Conservation (phyloP, 2,329 filamentous ascomycete species). For the Coniosporium tulheliwenetii region DNA sequence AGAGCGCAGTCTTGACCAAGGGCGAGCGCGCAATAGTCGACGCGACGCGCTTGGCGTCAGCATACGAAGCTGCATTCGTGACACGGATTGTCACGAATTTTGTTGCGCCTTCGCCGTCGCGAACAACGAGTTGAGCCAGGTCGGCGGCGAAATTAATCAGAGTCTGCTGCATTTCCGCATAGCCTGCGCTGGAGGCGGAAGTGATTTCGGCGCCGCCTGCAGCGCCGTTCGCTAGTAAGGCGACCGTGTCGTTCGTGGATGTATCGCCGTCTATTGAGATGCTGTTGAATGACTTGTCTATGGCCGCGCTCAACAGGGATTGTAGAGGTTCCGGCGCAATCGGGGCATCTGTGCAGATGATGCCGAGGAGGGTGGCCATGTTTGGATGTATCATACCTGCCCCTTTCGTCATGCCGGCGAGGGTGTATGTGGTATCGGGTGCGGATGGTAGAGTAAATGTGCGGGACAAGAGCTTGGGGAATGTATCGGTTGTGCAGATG, state of each 20-base stretch:
- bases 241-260: conserved; percentile 92
- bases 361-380: conserved; percentile 88
- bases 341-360: conserved; percentile 83
- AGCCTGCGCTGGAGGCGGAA: conserved; percentile 34
- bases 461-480: conserved; percentile 83
- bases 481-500: conserved; percentile 97
- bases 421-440: conserved; percentile 57
- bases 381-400: conserved; percentile 99
- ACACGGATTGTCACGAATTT: conserved; percentile 95
- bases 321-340: conserved; percentile 54
- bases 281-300: conserved; percentile 82
- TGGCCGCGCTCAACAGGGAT: conserved; percentile 54
- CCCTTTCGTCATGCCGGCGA: conserved; percentile 93
- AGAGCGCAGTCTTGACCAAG: conserved; percentile 91
- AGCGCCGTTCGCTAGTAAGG: conserved; percentile 87
- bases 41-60: conserved; percentile 63
- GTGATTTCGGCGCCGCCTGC: conserved; percentile 56
- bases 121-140: conserved; percentile 82
- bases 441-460: conserved; percentile 75
- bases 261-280: conserved; percentile 97
- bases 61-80: conserved; percentile 51
- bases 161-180: conserved; percentile 51
- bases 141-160: conserved; percentile 68
- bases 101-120: conserved; percentile 92
- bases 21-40: conserved; percentile 81